phyloP scores from a whole-genome alignment of 139 green algal genomes.

The Chlorella sorokiniana region DNA sequence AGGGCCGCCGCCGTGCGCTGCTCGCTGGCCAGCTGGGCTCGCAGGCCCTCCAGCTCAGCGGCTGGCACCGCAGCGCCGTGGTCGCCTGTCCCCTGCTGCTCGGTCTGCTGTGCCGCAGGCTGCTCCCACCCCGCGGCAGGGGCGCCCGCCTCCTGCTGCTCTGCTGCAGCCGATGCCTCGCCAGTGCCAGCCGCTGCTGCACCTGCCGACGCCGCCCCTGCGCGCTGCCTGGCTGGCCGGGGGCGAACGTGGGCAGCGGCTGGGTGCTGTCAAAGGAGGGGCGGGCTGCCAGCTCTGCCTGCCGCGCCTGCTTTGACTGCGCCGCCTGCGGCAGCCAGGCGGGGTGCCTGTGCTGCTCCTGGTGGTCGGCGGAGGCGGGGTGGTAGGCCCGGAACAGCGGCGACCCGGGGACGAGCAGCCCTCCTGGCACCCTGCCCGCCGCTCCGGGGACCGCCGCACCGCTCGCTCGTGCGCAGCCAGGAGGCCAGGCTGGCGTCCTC shows the following conservation, averaged over 20 bases:
- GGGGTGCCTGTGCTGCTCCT: conserved; percentile 6
- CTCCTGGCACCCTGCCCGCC: not conserved
- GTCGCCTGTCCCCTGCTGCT: not conserved
- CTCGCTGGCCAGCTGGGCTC: conserved; percentile 3
- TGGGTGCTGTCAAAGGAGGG: not conserved
- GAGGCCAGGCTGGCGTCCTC: not conserved
- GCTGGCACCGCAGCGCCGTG: not conserved
- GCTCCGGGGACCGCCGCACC: not conserved
- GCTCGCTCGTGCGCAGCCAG: conserved; percentile 3
- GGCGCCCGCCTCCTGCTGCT: not conserved
- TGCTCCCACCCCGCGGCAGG: not conserved
- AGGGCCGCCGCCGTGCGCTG: not conserved
- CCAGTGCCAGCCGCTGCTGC: not conserved
- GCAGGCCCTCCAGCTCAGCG: not conserved
- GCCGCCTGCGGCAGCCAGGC: conserved; percentile 28
- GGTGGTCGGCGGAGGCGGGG: conserved; percentile 14
- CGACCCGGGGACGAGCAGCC: not conserved
- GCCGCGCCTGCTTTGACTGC: not conserved
- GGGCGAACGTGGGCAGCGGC: not conserved
- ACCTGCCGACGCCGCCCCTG: not conserved
- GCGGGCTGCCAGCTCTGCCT: not conserved
- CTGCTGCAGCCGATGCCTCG: not conserved
- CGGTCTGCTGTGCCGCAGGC: not conserved
- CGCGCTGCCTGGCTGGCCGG: not conserved
- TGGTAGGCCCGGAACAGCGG: conserved; percentile 18